These are phyloP conservation scores for Nemania serpens DNA, from an alignment of 2,329 filamentous ascomycete species.

Conservation along the genomic window DNA sequence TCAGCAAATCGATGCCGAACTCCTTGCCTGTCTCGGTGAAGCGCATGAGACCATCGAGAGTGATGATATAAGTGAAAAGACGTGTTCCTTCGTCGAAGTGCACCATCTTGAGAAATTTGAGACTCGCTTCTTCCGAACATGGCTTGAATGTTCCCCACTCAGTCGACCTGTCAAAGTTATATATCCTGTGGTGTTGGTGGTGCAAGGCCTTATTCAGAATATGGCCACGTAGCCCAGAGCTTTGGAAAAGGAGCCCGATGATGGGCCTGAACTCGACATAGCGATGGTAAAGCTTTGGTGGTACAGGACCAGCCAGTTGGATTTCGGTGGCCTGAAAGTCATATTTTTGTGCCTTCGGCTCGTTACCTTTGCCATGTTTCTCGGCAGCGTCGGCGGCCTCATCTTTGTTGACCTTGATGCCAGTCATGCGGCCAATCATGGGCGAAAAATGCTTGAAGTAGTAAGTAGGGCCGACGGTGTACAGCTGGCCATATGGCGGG, in stretches of 20 bases:
- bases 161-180: conserved; percentile 82
- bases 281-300: conserved; percentile 80
- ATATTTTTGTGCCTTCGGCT: conserved; percentile 69
- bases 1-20: conserved; percentile 89
- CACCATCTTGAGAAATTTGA: conserved; percentile 82
- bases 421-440: conserved; percentile 80
- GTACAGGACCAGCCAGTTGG: conserved; percentile 83
- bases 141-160: conserved; percentile 70
- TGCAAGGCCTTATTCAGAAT: conserved; percentile 85
- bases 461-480: conserved; percentile 74
- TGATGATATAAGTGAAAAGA: conserved; percentile 90
- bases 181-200: conserved; percentile 86
- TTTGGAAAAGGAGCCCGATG: conserved; percentile 85
- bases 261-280: conserved; percentile 93
- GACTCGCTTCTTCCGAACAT: conserved; percentile 71
- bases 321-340: conserved; percentile 96
- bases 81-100: conserved; percentile 86
- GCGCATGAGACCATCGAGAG: conserved; percentile 81
- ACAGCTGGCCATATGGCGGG: conserved; percentile 69
- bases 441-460: conserved; percentile 89
- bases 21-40: conserved; percentile 97
- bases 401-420: conserved; percentile 69
- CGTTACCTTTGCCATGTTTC: conserved; percentile 38
- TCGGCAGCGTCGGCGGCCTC: conserved; percentile 50
- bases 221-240: conserved; percentile 75